These are phyloP conservation scores for Spergularia azorica DNA, from an alignment of 179 eudicot species.

Conservation along the genomic window DNA sequence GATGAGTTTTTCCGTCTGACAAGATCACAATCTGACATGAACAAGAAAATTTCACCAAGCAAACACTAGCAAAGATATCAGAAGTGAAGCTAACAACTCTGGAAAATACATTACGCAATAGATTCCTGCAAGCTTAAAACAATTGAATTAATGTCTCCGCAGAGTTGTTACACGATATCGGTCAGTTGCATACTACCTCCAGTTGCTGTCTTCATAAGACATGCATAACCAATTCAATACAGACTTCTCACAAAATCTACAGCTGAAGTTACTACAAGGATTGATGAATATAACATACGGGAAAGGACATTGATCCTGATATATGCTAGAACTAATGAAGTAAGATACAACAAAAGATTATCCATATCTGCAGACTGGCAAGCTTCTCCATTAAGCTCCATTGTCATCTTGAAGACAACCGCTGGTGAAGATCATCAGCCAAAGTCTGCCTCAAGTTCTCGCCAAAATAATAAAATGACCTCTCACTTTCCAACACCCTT, in stretches of 20 bases:
- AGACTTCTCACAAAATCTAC: neutral
- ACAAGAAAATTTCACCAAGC: neutral
- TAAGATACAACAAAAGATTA: neutral
- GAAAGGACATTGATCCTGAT: neutral
- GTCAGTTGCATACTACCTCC: neutral
- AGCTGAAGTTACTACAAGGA: neutral
- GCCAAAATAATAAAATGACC: constrained; percentile 64
- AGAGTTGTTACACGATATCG: neutral
- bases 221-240: neutral
- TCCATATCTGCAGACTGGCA: neutral
- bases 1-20: no score
- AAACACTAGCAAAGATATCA: neutral
- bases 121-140: neutral
- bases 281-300: neutral
- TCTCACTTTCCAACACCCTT: constrained; percentile 72
- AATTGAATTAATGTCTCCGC: neutral
- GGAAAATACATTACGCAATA: neutral
- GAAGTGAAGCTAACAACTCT: neutral
- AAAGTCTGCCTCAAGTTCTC: constrained; percentile 80
- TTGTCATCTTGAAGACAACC: constrained; percentile 62
- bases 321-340: neutral
- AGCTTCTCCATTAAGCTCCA: constrained; percentile 13
- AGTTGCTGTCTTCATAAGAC: neutral
- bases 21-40: neutral
- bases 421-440: constrained; percentile 89